Evolutionary conservation across 1,284 basidiomycete genomes (phyloP), one percentile per base, ranked within the genome.

Genomic region (Abortiporus biennis): DNA sequence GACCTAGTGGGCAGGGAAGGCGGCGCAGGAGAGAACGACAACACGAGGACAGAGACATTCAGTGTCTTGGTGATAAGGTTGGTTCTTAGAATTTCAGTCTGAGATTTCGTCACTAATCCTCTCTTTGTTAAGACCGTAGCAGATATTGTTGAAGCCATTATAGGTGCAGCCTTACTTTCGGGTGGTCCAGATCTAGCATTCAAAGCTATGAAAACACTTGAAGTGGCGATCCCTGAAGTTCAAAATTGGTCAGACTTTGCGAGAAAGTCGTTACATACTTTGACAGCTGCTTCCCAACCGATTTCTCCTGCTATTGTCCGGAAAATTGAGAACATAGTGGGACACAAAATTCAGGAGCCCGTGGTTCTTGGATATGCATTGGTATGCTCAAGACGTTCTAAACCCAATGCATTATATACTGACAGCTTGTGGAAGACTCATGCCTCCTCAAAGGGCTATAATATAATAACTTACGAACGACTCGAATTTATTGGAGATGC

Each of bases 401-500:
- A n/a, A n/a, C n/a, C n/a, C n/a, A n/a, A n/a, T n/a, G n/a, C 16
- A 17, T 42, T 23, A 29, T 29, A 34, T 15, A 25, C 44, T 35
- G 15, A 44, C 38, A 37, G 33, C 33, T n/a, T 25, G 21, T 45
- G n/a, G n/a, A n/a, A 86, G 83, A 83, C 80, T 1, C 83, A 88
- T 58, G 63, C 72, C 3, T 82, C 80, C 0, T 65, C 74, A 35
- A 71, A 74, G 50, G 72, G 69, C 3, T 66, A 66, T 37, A 72
- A 78, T 42, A 64, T 69, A 37, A 74, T 69, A 12, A 74, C 72
- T 25, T 85, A 84, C 51, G 82, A 90, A 54, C 69, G 85, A 38
- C 67, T 90, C 19, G 87, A 91, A 58, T 92, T 89, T 55, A 67
- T 90, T 35, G 88, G 88, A 8, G 88, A 92, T 61, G 82, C 84